Evolutionary conservation across 2,329 filamentous ascomycete genomes (phyloP).

Genomic region (Teratosphaeria epicoccoides): DNA sequence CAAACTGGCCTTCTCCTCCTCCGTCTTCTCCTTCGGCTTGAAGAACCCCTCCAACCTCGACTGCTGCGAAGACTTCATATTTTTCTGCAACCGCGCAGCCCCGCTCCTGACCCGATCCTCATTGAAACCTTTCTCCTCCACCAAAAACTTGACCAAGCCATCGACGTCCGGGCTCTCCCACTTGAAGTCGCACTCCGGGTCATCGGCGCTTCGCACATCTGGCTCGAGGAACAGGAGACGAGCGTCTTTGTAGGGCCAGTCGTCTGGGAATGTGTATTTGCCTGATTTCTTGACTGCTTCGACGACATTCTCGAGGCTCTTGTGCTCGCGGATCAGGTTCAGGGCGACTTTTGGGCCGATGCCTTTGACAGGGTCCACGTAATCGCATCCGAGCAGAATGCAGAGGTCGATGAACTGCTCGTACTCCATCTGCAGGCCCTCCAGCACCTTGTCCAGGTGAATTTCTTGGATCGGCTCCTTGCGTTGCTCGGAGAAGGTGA

Average conservation of each 20-base stretch:
- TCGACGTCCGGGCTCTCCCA: constrained; percentile 93
- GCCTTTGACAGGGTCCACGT: constrained; percentile 92
- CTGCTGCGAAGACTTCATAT: constrained; percentile 82
- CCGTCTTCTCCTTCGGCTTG: constrained; percentile 80
- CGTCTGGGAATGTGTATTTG: constrained; percentile 81
- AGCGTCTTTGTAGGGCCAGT: constrained; percentile 91
- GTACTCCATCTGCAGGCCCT: constrained; percentile 78
- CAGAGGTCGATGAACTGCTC: constrained; percentile 93
- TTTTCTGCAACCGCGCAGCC: constrained; percentile 73
- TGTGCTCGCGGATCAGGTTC: constrained; percentile 88
- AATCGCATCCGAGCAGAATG: constrained; percentile 94
- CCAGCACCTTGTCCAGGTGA: constrained; percentile 72
- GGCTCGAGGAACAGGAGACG: constrained; percentile 85
- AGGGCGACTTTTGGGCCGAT: constrained; percentile 84
- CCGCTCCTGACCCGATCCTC: constrained; percentile 82
- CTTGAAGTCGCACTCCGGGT: constrained; percentile 89
- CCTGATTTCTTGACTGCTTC: constrained; percentile 65
- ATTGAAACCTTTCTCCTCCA: constrained; percentile 90
- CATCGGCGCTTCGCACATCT: constrained; percentile 72
- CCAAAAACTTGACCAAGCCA: constrained; percentile 78
- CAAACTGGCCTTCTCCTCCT: constrained; percentile 68
- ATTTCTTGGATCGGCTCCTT: constrained; percentile 98
- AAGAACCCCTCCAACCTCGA: constrained; percentile 92
- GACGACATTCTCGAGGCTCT: constrained; percentile 75
- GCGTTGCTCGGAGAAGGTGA: constrained; percentile 93